phyloP scores from a whole-genome alignment of 768 basidiomycete genomes.

The Cystobasidium ongulense region DNA sequence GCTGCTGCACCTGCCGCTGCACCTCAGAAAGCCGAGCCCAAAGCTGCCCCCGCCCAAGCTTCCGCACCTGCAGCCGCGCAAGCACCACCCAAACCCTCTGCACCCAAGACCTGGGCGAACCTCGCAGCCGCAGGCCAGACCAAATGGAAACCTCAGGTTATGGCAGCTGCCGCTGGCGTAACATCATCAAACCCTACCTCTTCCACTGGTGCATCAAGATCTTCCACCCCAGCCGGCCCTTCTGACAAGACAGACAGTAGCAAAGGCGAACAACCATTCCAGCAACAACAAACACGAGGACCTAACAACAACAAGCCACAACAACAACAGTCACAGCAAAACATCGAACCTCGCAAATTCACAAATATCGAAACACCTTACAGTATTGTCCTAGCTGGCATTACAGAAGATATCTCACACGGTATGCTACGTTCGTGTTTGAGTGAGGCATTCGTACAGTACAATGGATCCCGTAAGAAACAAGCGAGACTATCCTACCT shows the following conservation, averaged over 20 bases:
- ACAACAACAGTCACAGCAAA: not conserved
- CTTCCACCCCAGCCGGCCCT: conserved; percentile 47
- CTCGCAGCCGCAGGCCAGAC: conserved; percentile 72
- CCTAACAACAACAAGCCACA: not conserved
- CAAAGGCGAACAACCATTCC: not conserved
- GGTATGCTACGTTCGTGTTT: not conserved
- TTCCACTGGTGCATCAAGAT: conserved; percentile 41
- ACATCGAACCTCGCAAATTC: not conserved
- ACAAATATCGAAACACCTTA: conserved; percentile 8
- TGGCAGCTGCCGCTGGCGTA: conserved; percentile 6
- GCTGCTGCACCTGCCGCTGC: not conserved
- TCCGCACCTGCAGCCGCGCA: conserved; percentile 45
- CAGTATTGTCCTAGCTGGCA: not conserved
- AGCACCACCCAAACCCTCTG: conserved; percentile 48
- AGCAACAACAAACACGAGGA: not conserved
- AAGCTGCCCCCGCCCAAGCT: conserved; percentile 37
- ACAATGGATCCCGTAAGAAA: not conserved
- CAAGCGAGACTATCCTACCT: conserved; percentile 2
- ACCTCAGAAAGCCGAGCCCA: conserved; percentile 33
- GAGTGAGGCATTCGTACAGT: conserved; percentile 11
- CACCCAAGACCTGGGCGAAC: conserved; percentile 81
- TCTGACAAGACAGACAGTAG: conserved; percentile 28
- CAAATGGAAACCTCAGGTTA: conserved; percentile 54
- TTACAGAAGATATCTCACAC: conserved; percentile 8
- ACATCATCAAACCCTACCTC: conserved; percentile 20